A percentile compares a stretch with the other conserved stretches of the same genome.
These are phyloP conservation scores for Ilyonectria robusta DNA, from an alignment of 2,329 filamentous ascomycete species.

Conservation along the genomic window DNA sequence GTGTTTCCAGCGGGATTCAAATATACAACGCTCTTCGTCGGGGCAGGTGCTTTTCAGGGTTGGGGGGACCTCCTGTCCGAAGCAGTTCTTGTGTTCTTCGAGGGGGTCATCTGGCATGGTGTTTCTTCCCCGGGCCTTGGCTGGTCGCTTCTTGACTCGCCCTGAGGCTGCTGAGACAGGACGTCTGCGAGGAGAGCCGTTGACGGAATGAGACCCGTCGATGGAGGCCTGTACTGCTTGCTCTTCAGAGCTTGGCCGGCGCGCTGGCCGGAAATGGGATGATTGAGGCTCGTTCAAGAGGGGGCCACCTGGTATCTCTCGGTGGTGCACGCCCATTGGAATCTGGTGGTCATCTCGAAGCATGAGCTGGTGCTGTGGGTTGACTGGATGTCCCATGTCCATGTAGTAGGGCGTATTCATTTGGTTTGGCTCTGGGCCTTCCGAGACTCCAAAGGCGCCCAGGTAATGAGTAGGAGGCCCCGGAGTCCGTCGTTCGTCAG, in stretches of 20 bases:
- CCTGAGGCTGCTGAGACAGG: slow-evolving; percentile 36
- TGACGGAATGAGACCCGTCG: slow-evolving; percentile 40
- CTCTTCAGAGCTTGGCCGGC: slow-evolving; percentile 46
- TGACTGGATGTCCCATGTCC: slow-evolving; percentile 43
- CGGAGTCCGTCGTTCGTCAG: slow-evolving; percentile 56
- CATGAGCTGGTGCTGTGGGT: slow-evolving; percentile 45
- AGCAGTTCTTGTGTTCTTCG: slow-evolving; percentile 54
- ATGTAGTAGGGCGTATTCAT: slow-evolving; percentile 51
- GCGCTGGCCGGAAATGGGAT: slow-evolving; percentile 39
- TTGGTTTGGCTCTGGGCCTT: slow-evolving; percentile 45
- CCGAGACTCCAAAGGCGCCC: slow-evolving; percentile 55
- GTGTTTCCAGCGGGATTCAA: slow-evolving; percentile 63
- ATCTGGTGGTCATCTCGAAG: slow-evolving; percentile 40
- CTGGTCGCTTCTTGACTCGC: slow-evolving; percentile 49
- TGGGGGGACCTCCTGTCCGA: slow-evolving; percentile 52
- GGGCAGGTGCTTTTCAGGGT: slow-evolving; percentile 61
- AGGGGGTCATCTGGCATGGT: slow-evolving; percentile 40
- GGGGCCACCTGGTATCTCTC: slow-evolving; percentile 41
- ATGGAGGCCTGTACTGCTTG: slow-evolving; percentile 22
- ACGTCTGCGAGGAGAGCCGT: slow-evolving; percentile 49
- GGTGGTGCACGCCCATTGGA: slow-evolving; percentile 45
- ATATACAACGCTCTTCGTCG: slow-evolving; percentile 64
- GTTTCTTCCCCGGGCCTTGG: slow-evolving; percentile 36
- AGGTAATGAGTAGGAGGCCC: slow-evolving; percentile 55
- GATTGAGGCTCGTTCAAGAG: slow-evolving; percentile 45